These are phyloP conservation scores for Termitomyces titanicus DNA, from an alignment of 768 basidiomycete species.

Conservation along the genomic window DNA sequence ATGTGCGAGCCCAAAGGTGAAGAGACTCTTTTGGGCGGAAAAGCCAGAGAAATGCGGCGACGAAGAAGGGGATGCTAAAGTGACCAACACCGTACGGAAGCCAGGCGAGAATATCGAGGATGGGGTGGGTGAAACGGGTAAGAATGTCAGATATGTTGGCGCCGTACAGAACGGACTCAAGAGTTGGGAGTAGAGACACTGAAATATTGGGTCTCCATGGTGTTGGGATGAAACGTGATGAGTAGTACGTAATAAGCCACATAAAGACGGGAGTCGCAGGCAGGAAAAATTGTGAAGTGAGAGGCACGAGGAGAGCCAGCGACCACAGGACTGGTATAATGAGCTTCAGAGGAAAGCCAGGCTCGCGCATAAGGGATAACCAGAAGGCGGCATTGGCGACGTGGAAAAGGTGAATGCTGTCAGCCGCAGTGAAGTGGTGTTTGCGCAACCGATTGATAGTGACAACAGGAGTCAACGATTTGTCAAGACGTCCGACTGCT, in stretches of 20 bases:
- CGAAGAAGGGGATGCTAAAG: slow-evolving; percentile 82
- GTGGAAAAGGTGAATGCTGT: slow-evolving; percentile 65
- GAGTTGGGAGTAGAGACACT: slow-evolving; percentile 89
- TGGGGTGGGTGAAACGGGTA: slow-evolving; percentile 88
- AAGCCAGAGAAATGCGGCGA: slow-evolving; percentile 85
- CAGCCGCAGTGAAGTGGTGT: slow-evolving; percentile 53
- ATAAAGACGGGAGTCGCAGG: slow-evolving; percentile 85
- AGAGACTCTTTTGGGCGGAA: slow-evolving; percentile 80
- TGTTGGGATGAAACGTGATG: slow-evolving; percentile 80
- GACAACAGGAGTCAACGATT: slow-evolving; percentile 66
- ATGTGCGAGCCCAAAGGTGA: slow-evolving; percentile 79
- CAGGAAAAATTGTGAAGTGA: slow-evolving; percentile 88
- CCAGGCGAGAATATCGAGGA: slow-evolving; percentile 94
- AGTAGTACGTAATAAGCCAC: slow-evolving; percentile 86
- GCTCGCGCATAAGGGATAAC: slow-evolving; percentile 67
- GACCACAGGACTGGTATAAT: slow-evolving; percentile 70
- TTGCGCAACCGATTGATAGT: slow-evolving; percentile 57
- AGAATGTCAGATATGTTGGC: slow-evolving; percentile 98
- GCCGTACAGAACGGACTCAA: slow-evolving; percentile 93
- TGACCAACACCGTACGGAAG: slow-evolving; percentile 95
- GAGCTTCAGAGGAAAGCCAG: slow-evolving; percentile 71
- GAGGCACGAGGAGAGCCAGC: slow-evolving; percentile 70
- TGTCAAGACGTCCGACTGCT: slow-evolving; percentile 68
- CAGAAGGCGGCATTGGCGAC: slow-evolving; percentile 62
- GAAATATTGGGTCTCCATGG: slow-evolving; percentile 77